Conservation (phyloP, 192 early-diverging fungal species). For the Mortierella antarctica region DNA sequence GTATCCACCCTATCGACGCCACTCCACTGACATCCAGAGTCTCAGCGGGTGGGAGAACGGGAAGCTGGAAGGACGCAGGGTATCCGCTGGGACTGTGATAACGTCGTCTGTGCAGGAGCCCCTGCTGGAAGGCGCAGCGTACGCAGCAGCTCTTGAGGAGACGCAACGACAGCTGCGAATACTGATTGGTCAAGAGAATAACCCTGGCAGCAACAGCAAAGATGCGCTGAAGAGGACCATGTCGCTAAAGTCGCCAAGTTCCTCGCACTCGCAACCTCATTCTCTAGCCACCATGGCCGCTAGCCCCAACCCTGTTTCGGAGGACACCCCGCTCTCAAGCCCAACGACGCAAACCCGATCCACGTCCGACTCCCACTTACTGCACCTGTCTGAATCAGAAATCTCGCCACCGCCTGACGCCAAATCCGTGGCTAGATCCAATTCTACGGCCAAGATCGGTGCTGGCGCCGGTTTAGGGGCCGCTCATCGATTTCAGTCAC, state of each 20-base stretch:
- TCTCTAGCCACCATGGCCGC: neutral
- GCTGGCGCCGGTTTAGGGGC: neutral
- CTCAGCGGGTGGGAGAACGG: constrained; percentile 5
- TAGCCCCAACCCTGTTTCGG: neutral
- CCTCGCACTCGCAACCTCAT: neutral
- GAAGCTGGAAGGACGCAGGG: too few species aligned
- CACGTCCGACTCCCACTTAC: constrained; percentile 19
- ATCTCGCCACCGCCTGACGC: neutral
- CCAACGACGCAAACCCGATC: constrained; percentile 4
- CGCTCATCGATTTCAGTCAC: neutral
- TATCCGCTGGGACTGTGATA: neutral
- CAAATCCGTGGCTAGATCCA: constrained; percentile 3
- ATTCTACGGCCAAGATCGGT: neutral
- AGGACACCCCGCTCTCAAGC: neutral
- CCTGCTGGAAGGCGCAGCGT: constrained; percentile 28
- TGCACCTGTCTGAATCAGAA: constrained; percentile 8
- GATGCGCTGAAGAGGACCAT: neutral
- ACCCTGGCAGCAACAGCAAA: neutral
- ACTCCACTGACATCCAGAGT: constrained; percentile 29
- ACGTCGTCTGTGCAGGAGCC: neutral
- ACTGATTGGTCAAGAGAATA: constrained; percentile 11
- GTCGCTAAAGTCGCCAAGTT: too few species aligned
- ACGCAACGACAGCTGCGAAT: constrained; percentile 13
- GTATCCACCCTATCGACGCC: constrained; percentile 15
- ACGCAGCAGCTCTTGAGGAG: constrained; percentile 29